Evolutionary conservation across 305 asterid genomes (phyloP).

Genomic region (Coffea humblotiana): DNA sequence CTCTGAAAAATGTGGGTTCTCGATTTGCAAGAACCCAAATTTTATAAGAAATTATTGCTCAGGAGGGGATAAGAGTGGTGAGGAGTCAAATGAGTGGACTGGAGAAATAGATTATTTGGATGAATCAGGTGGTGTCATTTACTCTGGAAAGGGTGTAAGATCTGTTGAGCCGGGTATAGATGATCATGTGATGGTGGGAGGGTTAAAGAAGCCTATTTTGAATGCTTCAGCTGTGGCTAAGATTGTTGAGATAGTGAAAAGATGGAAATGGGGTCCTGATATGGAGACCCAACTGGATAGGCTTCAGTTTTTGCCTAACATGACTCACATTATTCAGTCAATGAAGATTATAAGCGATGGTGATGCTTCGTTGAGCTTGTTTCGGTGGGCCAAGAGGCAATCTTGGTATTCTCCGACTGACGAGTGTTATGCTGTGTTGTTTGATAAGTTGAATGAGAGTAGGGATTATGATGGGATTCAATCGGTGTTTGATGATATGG

Average conservation of each 20-base stretch:
- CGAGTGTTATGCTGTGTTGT: conserved; percentile 63
- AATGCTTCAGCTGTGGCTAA: conserved; percentile 88
- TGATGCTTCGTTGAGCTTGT: conserved; percentile 77
- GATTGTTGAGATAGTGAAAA: conserved; percentile 82
- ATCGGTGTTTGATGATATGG: conserved; percentile 86
- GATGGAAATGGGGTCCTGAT: conserved; percentile 99
- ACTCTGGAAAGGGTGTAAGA: conserved; percentile 89
- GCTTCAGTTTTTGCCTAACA: conserved; percentile 47
- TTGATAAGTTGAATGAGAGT: conserved; percentile 72
- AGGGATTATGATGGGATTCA: conserved; percentile 83
- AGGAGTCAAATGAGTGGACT: conserved; percentile 50
- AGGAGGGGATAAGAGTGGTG: conserved; percentile 15
- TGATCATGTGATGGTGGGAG: conserved; percentile 94
- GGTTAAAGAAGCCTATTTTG: conserved; percentile 72
- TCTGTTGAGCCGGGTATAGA: conserved; percentile 86
- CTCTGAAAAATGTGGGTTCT: conserved; percentile 14
- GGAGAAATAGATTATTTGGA: conserved; percentile 73
- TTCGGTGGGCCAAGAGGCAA: conserved; percentile 92
- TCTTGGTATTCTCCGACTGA: conserved; percentile 78
- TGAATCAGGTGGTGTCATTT: conserved; percentile 84
- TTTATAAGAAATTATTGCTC: conserved; percentile 45
- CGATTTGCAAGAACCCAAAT: conserved; percentile 14
- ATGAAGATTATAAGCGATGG: conserved; percentile 70
- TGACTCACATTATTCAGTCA: conserved; percentile 61
- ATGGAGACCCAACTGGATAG: conserved; percentile 92